Evolutionary conservation across 768 basidiomycete genomes (phyloP).

Genomic region (Cyclocybe cylindracea): DNA sequence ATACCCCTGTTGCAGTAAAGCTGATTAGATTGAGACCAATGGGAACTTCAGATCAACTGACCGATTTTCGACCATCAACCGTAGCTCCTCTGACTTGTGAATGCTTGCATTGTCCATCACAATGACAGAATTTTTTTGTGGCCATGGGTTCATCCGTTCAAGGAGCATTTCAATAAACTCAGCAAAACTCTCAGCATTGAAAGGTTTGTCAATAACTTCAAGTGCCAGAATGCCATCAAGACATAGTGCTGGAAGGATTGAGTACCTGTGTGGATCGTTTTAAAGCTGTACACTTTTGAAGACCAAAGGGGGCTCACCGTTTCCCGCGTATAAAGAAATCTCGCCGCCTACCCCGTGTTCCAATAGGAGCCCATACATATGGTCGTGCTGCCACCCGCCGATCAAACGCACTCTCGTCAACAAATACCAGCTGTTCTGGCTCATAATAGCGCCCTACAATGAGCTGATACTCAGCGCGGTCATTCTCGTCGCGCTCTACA

Average conservation of each 20-base stretch:
- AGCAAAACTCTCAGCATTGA: conserved; percentile 18
- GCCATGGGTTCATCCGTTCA: conserved; percentile 31
- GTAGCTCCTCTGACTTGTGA: conserved; percentile 23
- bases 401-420: conserved; percentile 32
- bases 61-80: conserved; percentile 18
- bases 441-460: conserved; percentile 14
- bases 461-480: conserved; percentile 13
- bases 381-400: conserved; percentile 18
- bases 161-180: conserved; percentile 21
- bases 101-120: conserved; percentile 35
- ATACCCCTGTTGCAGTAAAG: too few relatives aligned
- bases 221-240: conserved; percentile 26
- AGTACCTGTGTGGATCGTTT: conserved; percentile 26
- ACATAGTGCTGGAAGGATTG: conserved; percentile 27
- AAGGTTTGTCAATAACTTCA: conserved; percentile 25
- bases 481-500: conserved; percentile 17
- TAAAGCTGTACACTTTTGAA: conserved; percentile 4
- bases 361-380: conserved; percentile 24
- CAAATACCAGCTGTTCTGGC: conserved; percentile 24
- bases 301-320: conserved; percentile 15
- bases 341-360: conserved; percentile 15
- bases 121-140: conserved; percentile 26
- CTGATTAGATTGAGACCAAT: too few relatives aligned
- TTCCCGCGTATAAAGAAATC: conserved; percentile 28
- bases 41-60: too few relatives aligned